Evolutionary conservation across 75 land plant genomes (phyloP), one percentile per base, ranked within the genome.

Genomic region (Gnetum montanum): DNA sequence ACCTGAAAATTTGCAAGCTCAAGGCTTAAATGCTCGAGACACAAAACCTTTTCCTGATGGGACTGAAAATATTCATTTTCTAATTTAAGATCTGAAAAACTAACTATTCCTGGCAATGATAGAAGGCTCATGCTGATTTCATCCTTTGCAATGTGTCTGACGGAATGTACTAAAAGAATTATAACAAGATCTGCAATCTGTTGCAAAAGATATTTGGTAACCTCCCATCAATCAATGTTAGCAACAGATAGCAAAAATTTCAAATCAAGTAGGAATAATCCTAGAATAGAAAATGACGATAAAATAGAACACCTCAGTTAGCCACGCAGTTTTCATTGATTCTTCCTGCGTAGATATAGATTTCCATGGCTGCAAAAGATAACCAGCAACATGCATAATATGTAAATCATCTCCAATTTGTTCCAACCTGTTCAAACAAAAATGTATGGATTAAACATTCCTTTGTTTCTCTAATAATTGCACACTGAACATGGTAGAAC

Each of bases 171-270:
- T 43, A 72, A 65, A 22, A 69, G 34, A 34, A 54, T 46, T 35
- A 59, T 53, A 35, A 74, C 53, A 25, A 72, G 73, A 26, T 69
- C 75, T 38, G 71, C 60, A 45, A 72, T 60, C 75, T 69, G 22
- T n/a, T n/a, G n/a, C n/a, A n/a, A n/a, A n/a, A n/a, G n/a, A n/a
- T n/a, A n/a, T n/a, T n/a, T n/a, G n/a, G n/a, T n/a, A n/a, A n/a
- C n/a, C n/a, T n/a, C n/a, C n/a, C n/a, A n/a, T n/a, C n/a, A n/a
- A n/a, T n/a, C n/a, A n/a, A n/a, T n/a, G n/a, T n/a, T n/a, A n/a
- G n/a, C n/a, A n/a, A n/a, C n/a, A n/a, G n/a, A n/a, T n/a, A n/a
- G n/a, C n/a, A n/a, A n/a, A n/a, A n/a, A n/a, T n/a, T n/a, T n/a
- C n/a, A n/a, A n/a, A n/a, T n/a, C n/a, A n/a, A n/a, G n/a, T n/a